Percentiles rank a stretch among this genome's conserved stretches.
Evolutionary conservation across 345 rosid genomes (phyloP).

Genomic region (Raphanus raphanistrum): DNA sequence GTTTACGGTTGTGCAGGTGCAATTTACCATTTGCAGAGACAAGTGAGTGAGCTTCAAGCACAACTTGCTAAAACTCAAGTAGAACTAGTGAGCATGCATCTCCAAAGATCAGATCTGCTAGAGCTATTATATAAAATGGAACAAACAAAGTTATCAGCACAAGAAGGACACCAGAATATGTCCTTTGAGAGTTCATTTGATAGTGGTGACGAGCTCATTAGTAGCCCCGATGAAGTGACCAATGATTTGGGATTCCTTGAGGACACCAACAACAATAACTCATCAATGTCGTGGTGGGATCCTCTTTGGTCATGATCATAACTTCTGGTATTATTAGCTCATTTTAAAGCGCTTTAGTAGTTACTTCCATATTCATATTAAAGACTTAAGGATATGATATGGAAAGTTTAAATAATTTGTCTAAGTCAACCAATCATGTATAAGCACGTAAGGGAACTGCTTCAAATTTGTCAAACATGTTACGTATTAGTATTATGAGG

Average conservation of each 20-base stretch:
- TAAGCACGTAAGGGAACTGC: conserved; percentile 32
- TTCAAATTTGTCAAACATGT: conserved; percentile 28
- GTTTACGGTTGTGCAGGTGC: conserved; percentile 91
- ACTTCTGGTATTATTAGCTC: conserved; percentile 36
- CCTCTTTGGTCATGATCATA: conserved; percentile 65
- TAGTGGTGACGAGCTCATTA: conserved; percentile 42
- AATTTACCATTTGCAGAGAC: conserved; percentile 77
- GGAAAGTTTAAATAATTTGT: background rate
- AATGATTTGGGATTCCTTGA: conserved; percentile 47
- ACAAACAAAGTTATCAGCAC: conserved; percentile 40
- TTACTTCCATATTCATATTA: conserved; percentile 38
- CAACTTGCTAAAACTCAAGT: conserved; percentile 81
- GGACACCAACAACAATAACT: conserved; percentile 35
- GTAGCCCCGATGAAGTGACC: conserved; percentile 45
- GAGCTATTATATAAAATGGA: conserved; percentile 63
- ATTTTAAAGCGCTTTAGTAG: conserved; percentile 41
- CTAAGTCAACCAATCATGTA: conserved; percentile 34
- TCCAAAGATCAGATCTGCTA: conserved; percentile 66
- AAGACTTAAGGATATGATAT: conserved; percentile 37
- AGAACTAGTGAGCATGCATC: conserved; percentile 62
- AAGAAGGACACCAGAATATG: conserved; percentile 37
- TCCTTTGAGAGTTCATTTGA: conserved; percentile 37
- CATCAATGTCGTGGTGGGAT: conserved; percentile 49
- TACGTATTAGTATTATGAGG: conserved; percentile 27
- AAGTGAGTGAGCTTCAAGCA: conserved; percentile 77